Percentiles rank a stretch among this genome's conserved stretches.
Evolutionary conservation across 176 grass and related monocot genomes (phyloP).

Genomic region (Musa beccarii): DNA sequence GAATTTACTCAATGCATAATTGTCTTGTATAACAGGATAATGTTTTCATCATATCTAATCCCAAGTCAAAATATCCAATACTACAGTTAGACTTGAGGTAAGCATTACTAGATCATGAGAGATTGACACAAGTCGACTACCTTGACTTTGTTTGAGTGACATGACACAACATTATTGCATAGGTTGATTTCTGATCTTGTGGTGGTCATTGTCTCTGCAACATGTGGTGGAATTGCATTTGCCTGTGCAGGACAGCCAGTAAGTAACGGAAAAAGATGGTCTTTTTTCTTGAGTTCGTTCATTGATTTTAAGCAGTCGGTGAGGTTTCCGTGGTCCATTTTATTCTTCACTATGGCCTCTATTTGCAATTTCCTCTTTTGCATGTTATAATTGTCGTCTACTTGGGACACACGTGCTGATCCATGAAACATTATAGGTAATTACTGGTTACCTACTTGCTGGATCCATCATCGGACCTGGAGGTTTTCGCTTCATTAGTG

Average conservation of each 20-base stretch:
- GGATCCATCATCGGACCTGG: slow-evolving; percentile 96
- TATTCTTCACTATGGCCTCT: background rate
- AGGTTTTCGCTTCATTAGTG: slow-evolving; percentile 96
- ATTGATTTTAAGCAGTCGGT: background rate
- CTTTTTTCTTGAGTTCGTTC: background rate
- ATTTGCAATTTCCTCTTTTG: background rate
- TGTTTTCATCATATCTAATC: slow-evolving; percentile 99
- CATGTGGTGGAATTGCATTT: slow-evolving; percentile 95
- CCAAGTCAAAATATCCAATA: slow-evolving; percentile 97
- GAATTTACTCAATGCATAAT: background rate
- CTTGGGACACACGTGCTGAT: slow-evolving; percentile 4
- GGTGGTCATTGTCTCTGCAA: slow-evolving; percentile 90
- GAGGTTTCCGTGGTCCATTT: background rate
- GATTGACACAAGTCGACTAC: slow-evolving; percentile 8
- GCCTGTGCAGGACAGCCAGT: slow-evolving; percentile 97
- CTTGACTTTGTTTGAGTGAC: slow-evolving; percentile 11
- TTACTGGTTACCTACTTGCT: slow-evolving; percentile 98
- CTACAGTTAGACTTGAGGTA: slow-evolving; percentile 92
- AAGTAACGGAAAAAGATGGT: background rate
- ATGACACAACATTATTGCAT: slow-evolving; percentile 28
- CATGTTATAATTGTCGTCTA: background rate
- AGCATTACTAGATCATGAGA: background rate
- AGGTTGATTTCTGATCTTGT: slow-evolving; percentile 99
- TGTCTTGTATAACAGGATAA: slow-evolving; percentile 56
- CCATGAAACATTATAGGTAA: slow-evolving; percentile 50